These are phyloP conservation scores for Pseudogymnoascus sp. DNA, from an alignment of 2,329 filamentous ascomycete species.

Conservation along the genomic window DNA sequence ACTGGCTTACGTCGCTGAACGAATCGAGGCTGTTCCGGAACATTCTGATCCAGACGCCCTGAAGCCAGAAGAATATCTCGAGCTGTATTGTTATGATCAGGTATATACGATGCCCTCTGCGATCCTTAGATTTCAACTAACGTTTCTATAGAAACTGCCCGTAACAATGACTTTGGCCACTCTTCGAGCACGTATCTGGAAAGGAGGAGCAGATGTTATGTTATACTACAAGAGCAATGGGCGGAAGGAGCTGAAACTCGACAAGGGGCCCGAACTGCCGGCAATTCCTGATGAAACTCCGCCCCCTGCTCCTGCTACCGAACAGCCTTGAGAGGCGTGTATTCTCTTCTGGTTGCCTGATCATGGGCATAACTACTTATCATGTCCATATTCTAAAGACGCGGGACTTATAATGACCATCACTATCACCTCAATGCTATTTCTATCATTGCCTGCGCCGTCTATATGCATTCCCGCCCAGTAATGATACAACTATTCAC, in stretches of 20 bases:
- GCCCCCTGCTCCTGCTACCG: neutral
- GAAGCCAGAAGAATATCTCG: constrained; percentile 84
- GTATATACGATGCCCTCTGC: constrained; percentile 41
- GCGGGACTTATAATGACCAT: neutral
- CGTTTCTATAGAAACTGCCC: constrained; percentile 41
- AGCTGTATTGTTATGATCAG: constrained; percentile 89
- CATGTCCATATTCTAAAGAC: neutral
- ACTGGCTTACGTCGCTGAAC: constrained; percentile 80
- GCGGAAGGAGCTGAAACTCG: constrained; percentile 30
- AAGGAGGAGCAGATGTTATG: constrained; percentile 85
- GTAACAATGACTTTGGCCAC: constrained; percentile 90
- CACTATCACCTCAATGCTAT: constrained; percentile 7
- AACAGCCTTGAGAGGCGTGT: neutral
- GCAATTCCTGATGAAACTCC: neutral
- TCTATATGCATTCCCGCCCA: constrained; percentile 16
- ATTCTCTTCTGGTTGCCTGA: neutral
- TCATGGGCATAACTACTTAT: neutral
- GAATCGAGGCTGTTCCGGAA: constrained; percentile 66
- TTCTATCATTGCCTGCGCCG: constrained; percentile 12
- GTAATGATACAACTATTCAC: constrained; percentile 6
- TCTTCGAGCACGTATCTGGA: constrained; percentile 86
- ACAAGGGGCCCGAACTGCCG: neutral
- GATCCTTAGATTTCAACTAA: constrained; percentile 1
- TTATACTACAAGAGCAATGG: constrained; percentile 89
- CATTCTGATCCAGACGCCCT: constrained; percentile 51